A percentile compares a stretch with the other conserved stretches of the same genome.
Evolutionary conservation across 139 green algal species (phyloP).

Genomic region (Limnomonas spitsbergensis): DNA sequence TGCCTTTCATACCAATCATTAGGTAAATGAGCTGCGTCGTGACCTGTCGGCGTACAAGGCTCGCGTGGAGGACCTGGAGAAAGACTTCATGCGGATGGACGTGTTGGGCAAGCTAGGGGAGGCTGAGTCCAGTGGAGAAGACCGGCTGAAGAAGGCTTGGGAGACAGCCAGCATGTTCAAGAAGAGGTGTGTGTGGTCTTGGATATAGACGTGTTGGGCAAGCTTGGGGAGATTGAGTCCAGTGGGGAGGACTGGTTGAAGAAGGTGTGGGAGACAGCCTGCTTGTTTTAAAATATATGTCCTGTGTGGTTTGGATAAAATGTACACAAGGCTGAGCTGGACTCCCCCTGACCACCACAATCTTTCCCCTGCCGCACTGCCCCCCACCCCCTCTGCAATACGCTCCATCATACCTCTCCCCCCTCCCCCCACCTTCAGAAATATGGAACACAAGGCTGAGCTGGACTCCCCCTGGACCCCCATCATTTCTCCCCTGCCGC

Average conservation of each 20-base stretch:
- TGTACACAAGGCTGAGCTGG: too few species aligned
- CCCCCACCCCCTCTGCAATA: too few species aligned
- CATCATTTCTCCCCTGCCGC: too few species aligned
- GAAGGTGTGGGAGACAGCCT: slow-evolving; percentile 40
- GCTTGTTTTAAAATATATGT: background rate
- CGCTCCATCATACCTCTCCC: too few species aligned
- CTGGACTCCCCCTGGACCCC: too few species aligned
- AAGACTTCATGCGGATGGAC: slow-evolving; percentile 35
- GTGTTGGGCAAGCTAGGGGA: slow-evolving; percentile 2
- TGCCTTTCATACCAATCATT: background rate
- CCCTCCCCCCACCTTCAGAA: too few species aligned
- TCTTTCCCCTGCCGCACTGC: too few species aligned
- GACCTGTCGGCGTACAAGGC: slow-evolving; percentile 42
- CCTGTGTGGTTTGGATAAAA: too few species aligned
- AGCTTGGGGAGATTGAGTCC: background rate
- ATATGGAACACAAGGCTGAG: too few species aligned
- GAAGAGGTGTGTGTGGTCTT: slow-evolving; percentile 54
- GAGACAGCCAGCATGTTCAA: slow-evolving; percentile 56
- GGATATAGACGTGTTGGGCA: background rate
- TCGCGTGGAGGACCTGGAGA: slow-evolving; percentile 48
- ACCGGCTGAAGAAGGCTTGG: slow-evolving; percentile 56
- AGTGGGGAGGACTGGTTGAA: slow-evolving; percentile 45
- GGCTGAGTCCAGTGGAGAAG: slow-evolving; percentile 25
- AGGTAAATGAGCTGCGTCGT: slow-evolving; percentile 36
- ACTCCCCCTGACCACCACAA: too few species aligned